These are phyloP conservation scores for Oryza meyeriana DNA, from an alignment of 176 grass and related monocot genomes.

Conservation along the genomic window DNA sequence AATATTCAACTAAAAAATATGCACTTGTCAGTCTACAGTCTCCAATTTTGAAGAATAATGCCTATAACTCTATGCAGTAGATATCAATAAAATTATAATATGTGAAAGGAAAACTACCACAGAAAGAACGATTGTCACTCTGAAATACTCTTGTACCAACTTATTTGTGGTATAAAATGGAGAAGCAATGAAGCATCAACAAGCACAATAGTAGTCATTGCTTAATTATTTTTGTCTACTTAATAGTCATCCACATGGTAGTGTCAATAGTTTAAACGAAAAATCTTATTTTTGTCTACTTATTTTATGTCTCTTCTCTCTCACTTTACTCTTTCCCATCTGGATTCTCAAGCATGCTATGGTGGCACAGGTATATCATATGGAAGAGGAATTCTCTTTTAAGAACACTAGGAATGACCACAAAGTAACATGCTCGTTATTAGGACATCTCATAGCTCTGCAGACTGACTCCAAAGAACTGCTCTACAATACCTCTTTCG, in stretches of 20 bases:
- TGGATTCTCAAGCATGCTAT: neutral
- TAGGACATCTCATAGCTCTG: neutral
- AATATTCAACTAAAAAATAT: slow-evolving; percentile 4
- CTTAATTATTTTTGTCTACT: too few species aligned
- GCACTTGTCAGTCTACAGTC: neutral
- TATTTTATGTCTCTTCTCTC: neutral
- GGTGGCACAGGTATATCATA: neutral
- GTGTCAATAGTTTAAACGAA: neutral
- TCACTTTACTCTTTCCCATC: neutral
- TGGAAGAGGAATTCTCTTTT: neutral
- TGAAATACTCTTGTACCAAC: neutral
- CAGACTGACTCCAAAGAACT: neutral
- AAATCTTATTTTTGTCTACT: neutral
- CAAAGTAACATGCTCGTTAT: neutral
- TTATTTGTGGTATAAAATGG: neutral
- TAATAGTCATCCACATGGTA: too few species aligned
- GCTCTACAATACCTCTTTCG: neutral
- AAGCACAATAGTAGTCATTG: neutral
- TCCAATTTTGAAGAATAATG: neutral
- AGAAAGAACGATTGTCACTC: neutral
- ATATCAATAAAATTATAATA: neutral
- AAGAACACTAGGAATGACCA: neutral
- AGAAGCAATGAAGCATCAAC: neutral
- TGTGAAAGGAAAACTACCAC: neutral
- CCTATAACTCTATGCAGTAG: neutral